A percentile compares a stretch with the other conserved stretches of the same genome.
Evolutionary conservation across 1,284 basidiomycete genomes (phyloP).

Genomic region (Puccinia polysora): DNA sequence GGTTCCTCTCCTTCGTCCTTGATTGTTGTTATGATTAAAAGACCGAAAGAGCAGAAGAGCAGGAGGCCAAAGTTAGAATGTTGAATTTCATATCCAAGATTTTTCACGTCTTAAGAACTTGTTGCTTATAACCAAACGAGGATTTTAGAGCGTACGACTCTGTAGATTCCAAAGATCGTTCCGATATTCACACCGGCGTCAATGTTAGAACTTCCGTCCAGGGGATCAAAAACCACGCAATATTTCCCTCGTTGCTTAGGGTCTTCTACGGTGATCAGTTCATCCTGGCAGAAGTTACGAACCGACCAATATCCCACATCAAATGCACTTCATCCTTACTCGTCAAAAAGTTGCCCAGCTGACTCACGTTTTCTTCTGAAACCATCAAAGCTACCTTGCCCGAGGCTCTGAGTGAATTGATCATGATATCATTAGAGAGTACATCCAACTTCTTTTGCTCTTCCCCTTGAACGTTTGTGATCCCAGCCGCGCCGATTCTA

Average conservation of each 20-base stretch:
- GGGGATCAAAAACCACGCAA: conserved; percentile 97
- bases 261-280: conserved; percentile 52
- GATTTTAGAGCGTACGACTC: conserved; percentile 64
- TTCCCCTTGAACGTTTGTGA: conserved; percentile 94
- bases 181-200: conserved; percentile 99
- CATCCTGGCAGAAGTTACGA: conserved; percentile 46
- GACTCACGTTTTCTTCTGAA: conserved; percentile 90
- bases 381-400: conserved; percentile 95
- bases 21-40: too few relatives aligned
- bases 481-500: conserved; percentile 89
- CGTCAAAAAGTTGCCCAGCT: conserved; percentile 50
- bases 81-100: too few relatives aligned
- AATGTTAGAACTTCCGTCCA: conserved; percentile 97
- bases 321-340: conserved; percentile 17
- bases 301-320: too few relatives aligned
- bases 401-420: conserved; percentile 78
- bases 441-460: conserved; percentile 99
- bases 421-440: conserved; percentile 98
- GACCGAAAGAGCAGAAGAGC: too few relatives aligned
- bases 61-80: too few relatives aligned
- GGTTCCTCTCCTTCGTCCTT: conserved; percentile 74
- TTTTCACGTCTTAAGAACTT: too few relatives aligned
- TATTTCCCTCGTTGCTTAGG: conserved; percentile 61
- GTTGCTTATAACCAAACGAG: too few relatives aligned
- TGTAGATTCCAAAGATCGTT: conserved; percentile 98